Base-by-base conservation (phyloP, 345 rosid species). In the Hibiscus mutabilis region DNA sequence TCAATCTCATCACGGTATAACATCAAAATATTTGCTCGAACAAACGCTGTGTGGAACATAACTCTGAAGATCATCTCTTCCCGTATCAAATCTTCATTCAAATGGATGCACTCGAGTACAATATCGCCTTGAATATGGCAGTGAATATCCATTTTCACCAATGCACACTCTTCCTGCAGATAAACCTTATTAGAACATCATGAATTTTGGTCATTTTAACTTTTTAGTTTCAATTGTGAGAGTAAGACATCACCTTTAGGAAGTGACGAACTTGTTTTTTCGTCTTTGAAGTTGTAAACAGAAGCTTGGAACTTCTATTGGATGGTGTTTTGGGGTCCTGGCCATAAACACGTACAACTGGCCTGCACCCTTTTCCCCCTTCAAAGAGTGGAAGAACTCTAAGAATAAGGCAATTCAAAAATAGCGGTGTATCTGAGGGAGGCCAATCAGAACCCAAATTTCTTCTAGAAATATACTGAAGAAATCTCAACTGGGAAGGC, bases 391-490 rank as follows among this genome's bases (percentile, higher is more conserved):
- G 99, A 79, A 92, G 89, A 75, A 83, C 78, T 80, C 97, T 87
- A 60, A 95, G 86, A 77, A 90, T 95, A 78, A 95, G 76, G 66
- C 92, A 90, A 81, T 92, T 96, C 73, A 95, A 76, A 82, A 89
- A 81, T 69, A 95, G 84, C 56, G 97, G 98, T 0, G 91, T 90
- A 77, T 89, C 98, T 15, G 94, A 82, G 33, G 98, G 99, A 82
- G 99, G 98, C 97, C 99, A 92, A 61, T 92, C 98, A 76, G 93
- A 76, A 71, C 94, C 85, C 76, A 92, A 73, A 76, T 85, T 92
- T 79, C 98, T 85, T 84, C 98, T 88, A 66, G 98, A 89, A 78
- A 95, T 92, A 83, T 92, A 92, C 89, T 95, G 98, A 71, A 95
- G 97, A 80, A 89, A 95, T 87, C 99, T 92, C 74, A 92, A 70